Base-by-base conservation (phyloP, 768 basidiomycete genomes). In the Pleurotus sapidus region DNA sequence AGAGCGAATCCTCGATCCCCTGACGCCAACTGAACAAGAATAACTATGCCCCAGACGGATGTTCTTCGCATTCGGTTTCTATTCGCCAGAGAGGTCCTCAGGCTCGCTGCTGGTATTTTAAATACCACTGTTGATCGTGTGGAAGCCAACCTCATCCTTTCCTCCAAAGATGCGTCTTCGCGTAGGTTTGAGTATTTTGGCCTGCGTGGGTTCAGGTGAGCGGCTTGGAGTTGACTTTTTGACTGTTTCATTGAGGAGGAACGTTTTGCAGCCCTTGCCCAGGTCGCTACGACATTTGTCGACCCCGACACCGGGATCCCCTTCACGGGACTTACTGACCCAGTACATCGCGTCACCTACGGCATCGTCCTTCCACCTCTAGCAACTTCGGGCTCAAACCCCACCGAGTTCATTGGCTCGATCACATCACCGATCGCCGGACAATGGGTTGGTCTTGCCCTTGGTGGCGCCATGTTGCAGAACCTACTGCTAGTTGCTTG, bases 331-430 rank as follows among this genome's bases (percentile, higher is more conserved):
- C 59, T 69, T 18, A 77, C 74, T 2, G 78, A 80, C 27, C 70
- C 71, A 23, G 77, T 68, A 2, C 76, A 77, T 59, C 56, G 63
- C 9, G 75, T 81, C 4, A 74, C 72, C 37, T 75, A 78, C 61
- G 83, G 83, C 56, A 78, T 78, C 58, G 70, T 80, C 37, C 82
- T 86, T 62, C 84, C 84, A 24, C 79, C 79, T 17, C 64, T 78
- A 14, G 72, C 69, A 4, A 67, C 73, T 11, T 71, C 73, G 6
- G 73, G 71, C 11, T 56, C 69, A 24, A 69, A 73, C 24, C 67
- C 78, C 18, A 72, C 70, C 14, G 85, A 87, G 61, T 86, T 86
- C 64, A 83, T 87, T 60, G 86, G 80, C 49, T 82, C 84, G 67
- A 80, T 86, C 46, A 77, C 84, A 23, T 79, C 82, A 6, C 84